phyloP scores from a whole-genome alignment of 1,284 basidiomycete species.

The Tilletiaria anomala region DNA sequence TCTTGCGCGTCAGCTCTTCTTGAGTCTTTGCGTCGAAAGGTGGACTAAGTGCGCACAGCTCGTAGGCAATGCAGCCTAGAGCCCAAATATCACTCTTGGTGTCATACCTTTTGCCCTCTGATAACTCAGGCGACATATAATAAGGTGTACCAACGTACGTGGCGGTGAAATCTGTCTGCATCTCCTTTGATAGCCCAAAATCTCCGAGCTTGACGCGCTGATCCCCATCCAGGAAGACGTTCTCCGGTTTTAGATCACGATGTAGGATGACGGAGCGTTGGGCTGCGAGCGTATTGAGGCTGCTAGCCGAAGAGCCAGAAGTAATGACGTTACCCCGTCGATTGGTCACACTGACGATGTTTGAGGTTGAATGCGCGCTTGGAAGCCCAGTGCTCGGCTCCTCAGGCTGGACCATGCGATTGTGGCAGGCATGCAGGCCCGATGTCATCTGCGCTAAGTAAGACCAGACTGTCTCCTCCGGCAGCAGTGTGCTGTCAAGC shows the following conservation, averaged over 20 bases:
- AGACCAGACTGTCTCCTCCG: slow-evolving; percentile 85
- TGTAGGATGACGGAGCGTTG: slow-evolving; percentile 55
- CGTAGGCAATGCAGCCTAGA: slow-evolving; percentile 85
- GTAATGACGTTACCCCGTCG: neutral
- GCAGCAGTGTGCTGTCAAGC: slow-evolving; percentile 41
- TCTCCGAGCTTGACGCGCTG: slow-evolving; percentile 82
- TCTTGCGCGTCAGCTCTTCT: slow-evolving; percentile 62
- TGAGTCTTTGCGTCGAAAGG: slow-evolving; percentile 84
- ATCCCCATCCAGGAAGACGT: slow-evolving; percentile 70
- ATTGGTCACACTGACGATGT: neutral
- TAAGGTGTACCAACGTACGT: slow-evolving; percentile 97
- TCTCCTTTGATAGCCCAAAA: slow-evolving; percentile 85
- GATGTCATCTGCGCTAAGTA: slow-evolving; percentile 83
- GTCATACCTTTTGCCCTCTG: slow-evolving; percentile 90
- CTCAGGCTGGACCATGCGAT: slow-evolving; percentile 9
- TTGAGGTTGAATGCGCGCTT: neutral
- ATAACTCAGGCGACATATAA: slow-evolving; percentile 95
- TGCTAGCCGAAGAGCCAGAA: neutral
- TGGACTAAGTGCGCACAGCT: slow-evolving; percentile 66
- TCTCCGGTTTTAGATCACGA: slow-evolving; percentile 90
- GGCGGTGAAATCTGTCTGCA: slow-evolving; percentile 66
- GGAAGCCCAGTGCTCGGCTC: neutral
- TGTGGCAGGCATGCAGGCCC: slow-evolving; percentile 82
- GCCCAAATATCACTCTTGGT: slow-evolving; percentile 98
- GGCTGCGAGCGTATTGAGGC: neutral